Evolutionary conservation across 352 stramenopile species (phyloP), one percentile per base, ranked within the genome.

Genomic region (Pythium guiyangense): DNA sequence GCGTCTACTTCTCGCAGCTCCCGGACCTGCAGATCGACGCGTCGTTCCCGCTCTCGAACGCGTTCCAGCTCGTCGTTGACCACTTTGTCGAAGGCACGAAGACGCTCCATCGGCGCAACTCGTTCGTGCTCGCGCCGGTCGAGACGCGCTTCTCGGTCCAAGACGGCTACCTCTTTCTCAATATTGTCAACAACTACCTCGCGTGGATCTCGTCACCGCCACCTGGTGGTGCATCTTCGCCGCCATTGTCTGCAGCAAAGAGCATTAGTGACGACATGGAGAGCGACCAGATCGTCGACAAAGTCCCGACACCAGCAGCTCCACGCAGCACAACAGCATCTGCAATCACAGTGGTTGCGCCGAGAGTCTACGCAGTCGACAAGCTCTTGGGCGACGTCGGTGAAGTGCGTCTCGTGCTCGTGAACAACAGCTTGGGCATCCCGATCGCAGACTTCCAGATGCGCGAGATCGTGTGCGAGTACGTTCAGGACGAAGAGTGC

Each of bases 341-440:
- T n/a, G 15, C 26, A 22, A 27, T 44, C 43, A 34, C 35, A 52
- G 22, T 1, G 1, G 27, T 18, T 15, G 58, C 57, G 4, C 12
- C 31, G 14, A 34, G 49, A 3, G 22, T 29, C n/a, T 94, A 79
- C 52, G 69, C 73, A 17, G 66, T 85, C 40, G 86, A 96, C 55
- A 91, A 92, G 57, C 63, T 96, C 53, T 65, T 96, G 50, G 86
- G 84, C 25, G 84, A 96, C 67, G 79, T 96, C 58, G 86, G 86
- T 11, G 82, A 91, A 52, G 15, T 96, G 34, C 82, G 86, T 29
- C 73, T 96, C 48, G 86, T 96, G 15, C 59, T 96, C 5, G 86
- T 96, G 12, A 96, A 94, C 71, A 96, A 96, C 62, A 92, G 84
- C 48, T 69, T 96, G 15, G 84, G 86, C 0, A 91, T 96, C 50